Base-by-base conservation (phyloP, 129 eudicot genomes). In the Tagetes patula region DNA sequence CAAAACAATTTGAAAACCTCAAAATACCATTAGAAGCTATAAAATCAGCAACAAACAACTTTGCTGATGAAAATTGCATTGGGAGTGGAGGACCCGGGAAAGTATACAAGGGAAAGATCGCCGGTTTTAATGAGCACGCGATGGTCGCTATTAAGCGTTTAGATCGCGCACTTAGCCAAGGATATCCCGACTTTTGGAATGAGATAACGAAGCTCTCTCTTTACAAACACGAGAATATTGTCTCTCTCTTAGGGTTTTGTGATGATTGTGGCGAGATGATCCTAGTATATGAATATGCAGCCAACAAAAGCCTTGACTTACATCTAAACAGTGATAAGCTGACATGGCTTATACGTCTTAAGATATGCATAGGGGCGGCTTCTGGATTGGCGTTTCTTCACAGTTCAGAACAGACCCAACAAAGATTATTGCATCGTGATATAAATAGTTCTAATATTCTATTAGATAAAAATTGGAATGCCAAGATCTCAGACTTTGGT, bases 361-460 rank as follows among this genome's bases (percentile, higher is more conserved):
- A 52, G 31, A 52, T 52, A 52, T 52, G 58, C 58, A 52, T 52
- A 2, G 63, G 63, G n/a, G 38, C 63, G 1, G 63, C 63, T 31
- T 9, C 12, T 7, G 63, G 63, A 56, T 31, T 56, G 37, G 63
- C 60, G 3, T 62, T 34, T 30, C 67, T 36, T 36, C 67, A 62
- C 1, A 62, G 20, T 62, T 43, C 20, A 1, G 67, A 2, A 0
- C 48, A 45, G 67, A 62, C 67, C 9, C 42, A 62, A 36, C 67
- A 38, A 37, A 12, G 43, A 62, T 43, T 62, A 62, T 62, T 62
- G 45, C 67, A 62, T 62, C 67, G 67, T 6, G 67, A 36, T 62
- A 62, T 62, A 10, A 62, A 62, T 30, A 56, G 63, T 56, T 56
- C 63, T 1, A 56, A 56, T 32, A 56, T 56, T 56, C 1, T 56